phyloP scores from a whole-genome alignment of 2,329 filamentous ascomycete genomes.

The Zymoseptoria pseudotritici region DNA sequence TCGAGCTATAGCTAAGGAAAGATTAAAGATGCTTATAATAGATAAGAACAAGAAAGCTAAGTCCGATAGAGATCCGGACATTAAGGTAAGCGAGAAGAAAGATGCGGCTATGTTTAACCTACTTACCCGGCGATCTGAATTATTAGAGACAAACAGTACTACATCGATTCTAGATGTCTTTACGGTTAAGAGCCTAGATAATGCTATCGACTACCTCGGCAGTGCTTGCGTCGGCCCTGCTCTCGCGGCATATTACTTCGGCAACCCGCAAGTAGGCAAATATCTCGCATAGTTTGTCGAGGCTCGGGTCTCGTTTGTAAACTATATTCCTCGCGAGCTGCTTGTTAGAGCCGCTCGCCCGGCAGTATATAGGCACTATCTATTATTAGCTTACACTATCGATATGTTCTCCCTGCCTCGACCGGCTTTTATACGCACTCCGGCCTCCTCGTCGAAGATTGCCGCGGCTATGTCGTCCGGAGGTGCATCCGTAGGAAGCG shows the following conservation, averaged over 20 bases:
- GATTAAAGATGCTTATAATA: conserved; percentile 22
- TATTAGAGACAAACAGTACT: conserved; percentile 31
- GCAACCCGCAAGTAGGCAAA: conserved; percentile 44
- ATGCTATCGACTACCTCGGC: conserved; percentile 44
- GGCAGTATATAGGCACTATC: conserved; percentile 21
- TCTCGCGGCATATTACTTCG: conserved; percentile 49
- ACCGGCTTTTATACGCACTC: conserved; percentile 32
- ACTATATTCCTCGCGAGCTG: conserved; percentile 50
- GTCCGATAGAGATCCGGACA: not conserved
- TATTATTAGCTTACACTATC: conserved; percentile 34
- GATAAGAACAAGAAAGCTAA: conserved; percentile 3
- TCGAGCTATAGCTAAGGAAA: conserved; percentile 39
- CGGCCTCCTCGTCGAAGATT: conserved; percentile 5
- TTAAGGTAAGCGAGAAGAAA: conserved; percentile 6
- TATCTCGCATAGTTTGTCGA: conserved; percentile 53
- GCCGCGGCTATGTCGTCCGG: conserved; percentile 4
- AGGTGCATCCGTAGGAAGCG: conserved; percentile 3
- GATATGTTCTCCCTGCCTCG: conserved; percentile 40
- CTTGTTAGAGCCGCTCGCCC: conserved; percentile 39
- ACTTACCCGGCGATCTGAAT: conserved; percentile 6
- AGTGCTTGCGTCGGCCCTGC: conserved; percentile 24
- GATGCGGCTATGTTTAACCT: conserved; percentile 21
- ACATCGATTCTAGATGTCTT: conserved; percentile 42
- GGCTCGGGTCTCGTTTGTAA: conserved; percentile 46
- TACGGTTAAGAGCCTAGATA: conserved; percentile 45